Conservation (phyloP, 768 basidiomycete genomes). For the Punctularia strigosozonata region DNA sequence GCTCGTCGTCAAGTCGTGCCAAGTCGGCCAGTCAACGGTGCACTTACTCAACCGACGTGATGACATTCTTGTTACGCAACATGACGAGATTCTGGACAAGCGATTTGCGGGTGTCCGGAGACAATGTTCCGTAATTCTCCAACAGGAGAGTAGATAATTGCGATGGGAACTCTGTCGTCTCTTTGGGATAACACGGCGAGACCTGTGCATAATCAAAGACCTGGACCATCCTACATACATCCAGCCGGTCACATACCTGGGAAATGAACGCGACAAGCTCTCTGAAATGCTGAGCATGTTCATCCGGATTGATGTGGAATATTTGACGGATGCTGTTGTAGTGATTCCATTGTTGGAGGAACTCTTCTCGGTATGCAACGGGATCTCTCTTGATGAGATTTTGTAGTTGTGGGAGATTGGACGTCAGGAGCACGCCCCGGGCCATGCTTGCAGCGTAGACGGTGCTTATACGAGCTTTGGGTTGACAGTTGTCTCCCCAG, state of each 20-base stretch:
- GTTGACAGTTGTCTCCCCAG: too few species aligned
- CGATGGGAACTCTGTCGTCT: conserved; percentile 76
- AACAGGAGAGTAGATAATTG: conserved; percentile 72
- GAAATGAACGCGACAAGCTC: conserved; percentile 89
- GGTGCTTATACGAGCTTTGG: too few species aligned
- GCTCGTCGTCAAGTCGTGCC: neutral
- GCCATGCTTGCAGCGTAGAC: conserved; percentile 24
- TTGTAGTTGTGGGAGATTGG: conserved; percentile 90
- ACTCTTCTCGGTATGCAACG: conserved; percentile 84
- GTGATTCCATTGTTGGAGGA: conserved; percentile 93
- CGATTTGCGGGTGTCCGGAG: conserved; percentile 72
- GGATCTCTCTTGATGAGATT: conserved; percentile 96
- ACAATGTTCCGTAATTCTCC: conserved; percentile 62
- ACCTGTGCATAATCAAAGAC: conserved; percentile 40
- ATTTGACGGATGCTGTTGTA: conserved; percentile 83
- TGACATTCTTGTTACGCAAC: conserved; percentile 86
- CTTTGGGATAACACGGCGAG: conserved; percentile 87
- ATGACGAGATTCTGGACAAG: conserved; percentile 88
- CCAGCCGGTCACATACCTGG: conserved; percentile 57
- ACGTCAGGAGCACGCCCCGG: conserved; percentile 68
- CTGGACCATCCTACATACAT: too few species aligned
- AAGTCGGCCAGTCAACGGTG: neutral
- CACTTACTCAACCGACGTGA: conserved; percentile 83
- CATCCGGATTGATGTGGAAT: conserved; percentile 70
- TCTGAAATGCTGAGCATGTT: conserved; percentile 74